A percentile compares a stretch with the other conserved stretches of the same genome.
phyloP scores from a whole-genome alignment of 768 basidiomycete genomes.

The Termitomyces sp. region DNA sequence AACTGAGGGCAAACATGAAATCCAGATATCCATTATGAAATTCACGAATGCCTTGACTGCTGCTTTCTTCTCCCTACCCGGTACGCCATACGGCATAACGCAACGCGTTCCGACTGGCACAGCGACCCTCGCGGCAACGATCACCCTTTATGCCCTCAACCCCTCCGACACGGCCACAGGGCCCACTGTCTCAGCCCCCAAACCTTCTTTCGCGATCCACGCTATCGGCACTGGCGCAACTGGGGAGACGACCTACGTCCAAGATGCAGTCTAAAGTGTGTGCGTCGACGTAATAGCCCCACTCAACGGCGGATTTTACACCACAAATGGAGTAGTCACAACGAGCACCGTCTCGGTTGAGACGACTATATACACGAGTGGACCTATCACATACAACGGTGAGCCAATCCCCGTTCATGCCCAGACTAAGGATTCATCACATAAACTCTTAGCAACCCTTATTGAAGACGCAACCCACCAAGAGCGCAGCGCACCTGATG shows the following conservation, averaged over 20 bases:
- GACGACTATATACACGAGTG: background rate
- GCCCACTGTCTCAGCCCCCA: background rate
- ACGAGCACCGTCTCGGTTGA: background rate
- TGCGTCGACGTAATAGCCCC: background rate
- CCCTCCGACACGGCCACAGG: background rate
- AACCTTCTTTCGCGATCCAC: background rate
- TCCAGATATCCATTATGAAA: background rate
- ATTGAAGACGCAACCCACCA: background rate
- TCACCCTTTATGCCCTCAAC: background rate
- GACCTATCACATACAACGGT: background rate
- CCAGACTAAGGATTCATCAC: background rate
- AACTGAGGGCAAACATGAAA: background rate
- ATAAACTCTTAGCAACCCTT: background rate
- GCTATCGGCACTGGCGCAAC: conserved; percentile 1
- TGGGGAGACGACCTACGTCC: background rate
- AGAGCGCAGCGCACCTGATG: background rate
- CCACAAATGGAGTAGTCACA: background rate
- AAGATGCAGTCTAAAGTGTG: background rate
- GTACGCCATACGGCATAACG: background rate
- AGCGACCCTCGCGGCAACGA: background rate
- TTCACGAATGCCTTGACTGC: background rate
- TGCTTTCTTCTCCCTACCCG: background rate
- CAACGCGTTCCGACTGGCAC: background rate
- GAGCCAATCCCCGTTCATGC: background rate
- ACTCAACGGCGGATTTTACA: conserved; percentile 1